These are phyloP conservation scores for Kwoniella sp. DNA, from an alignment of 768 basidiomycete species.

Conservation along the genomic window DNA sequence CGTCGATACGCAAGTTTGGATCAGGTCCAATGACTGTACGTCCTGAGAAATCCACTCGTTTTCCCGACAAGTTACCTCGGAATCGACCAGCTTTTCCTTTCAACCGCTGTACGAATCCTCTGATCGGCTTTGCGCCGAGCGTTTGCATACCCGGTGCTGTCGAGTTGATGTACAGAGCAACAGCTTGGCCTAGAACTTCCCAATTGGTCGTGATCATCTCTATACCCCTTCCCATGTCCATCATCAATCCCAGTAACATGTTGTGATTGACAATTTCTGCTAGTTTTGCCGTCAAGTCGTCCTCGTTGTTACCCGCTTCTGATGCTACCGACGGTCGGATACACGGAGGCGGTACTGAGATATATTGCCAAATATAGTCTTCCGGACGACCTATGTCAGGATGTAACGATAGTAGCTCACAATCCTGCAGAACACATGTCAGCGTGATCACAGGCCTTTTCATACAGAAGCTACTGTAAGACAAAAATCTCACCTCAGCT, in stretches of 20 bases:
- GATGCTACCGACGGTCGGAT: constrained; percentile 97
- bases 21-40: constrained; percentile 99
- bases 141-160: constrained; percentile 90
- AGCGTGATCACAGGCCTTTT: no score
- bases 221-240: constrained; percentile 70
- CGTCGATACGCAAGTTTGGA: constrained; percentile 97
- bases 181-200: constrained; percentile 92
- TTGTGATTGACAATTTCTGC: constrained; percentile 96
- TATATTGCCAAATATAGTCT: constrained; percentile 98
- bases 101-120: constrained; percentile 94
- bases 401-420: constrained; percentile 86
- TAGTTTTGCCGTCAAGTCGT: constrained; percentile 95
- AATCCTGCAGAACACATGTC: constrained; percentile 65
- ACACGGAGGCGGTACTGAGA: constrained; percentile 95
- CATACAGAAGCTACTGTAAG: no score
- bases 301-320: constrained; percentile 93
- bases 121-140: constrained; percentile 84
- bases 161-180: constrained; percentile 98
- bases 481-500: constrained; percentile 67
- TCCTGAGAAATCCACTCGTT: constrained; percentile 97
- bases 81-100: constrained; percentile 99
- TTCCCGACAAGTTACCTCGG: constrained; percentile 95
- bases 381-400: constrained; percentile 89
- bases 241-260: constrained; percentile 83
- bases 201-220: constrained; percentile 68